A percentile compares a stretch with the other conserved stretches of the same genome.
Evolutionary conservation across 129 eudicot genomes (phyloP).

Genomic region (Lactuca saligna): DNA sequence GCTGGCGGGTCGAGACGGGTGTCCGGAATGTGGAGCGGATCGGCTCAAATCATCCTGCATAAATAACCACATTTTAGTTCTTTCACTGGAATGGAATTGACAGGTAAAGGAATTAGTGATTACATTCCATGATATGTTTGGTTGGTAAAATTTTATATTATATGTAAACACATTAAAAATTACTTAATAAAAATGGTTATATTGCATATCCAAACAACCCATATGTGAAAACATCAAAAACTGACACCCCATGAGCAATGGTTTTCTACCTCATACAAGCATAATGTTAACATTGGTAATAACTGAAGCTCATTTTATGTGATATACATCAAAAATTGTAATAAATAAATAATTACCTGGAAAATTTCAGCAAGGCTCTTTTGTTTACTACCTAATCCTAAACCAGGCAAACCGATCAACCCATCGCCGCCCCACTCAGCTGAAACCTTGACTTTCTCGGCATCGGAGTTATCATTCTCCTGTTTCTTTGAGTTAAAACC

Average conservation of each 20-base stretch:
- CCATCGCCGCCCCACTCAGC: constrained; percentile 98
- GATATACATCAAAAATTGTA: background rate
- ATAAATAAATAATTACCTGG: constrained; percentile 49
- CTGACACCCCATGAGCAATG: background rate
- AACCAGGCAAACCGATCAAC: constrained; percentile 86
- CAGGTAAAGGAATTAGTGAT: background rate
- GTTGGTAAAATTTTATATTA: too few relatives aligned
- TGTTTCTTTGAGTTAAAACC: constrained; percentile 83
- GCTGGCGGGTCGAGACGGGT: constrained; percentile 94
- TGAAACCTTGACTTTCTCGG: constrained; percentile 53
- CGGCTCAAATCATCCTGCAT: constrained; percentile 78
- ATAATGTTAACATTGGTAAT: background rate
- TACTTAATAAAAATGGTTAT: too few relatives aligned
- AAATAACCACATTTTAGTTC: constrained; percentile 4
- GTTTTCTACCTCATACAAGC: background rate
- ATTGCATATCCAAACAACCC: too few relatives aligned
- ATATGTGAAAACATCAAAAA: too few relatives aligned
- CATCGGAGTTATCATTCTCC: constrained; percentile 63
- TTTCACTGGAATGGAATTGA: background rate
- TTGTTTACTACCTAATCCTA: constrained; percentile 92
- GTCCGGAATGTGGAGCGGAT: constrained; percentile 67
- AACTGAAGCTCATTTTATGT: constrained; percentile 11
- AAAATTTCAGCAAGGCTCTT: constrained; percentile 93
- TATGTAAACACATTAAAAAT: too few relatives aligned
- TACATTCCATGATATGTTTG: background rate